Conservation (phyloP, 371 early-diverging fungal species). For the Mortierella sp. region DNA sequence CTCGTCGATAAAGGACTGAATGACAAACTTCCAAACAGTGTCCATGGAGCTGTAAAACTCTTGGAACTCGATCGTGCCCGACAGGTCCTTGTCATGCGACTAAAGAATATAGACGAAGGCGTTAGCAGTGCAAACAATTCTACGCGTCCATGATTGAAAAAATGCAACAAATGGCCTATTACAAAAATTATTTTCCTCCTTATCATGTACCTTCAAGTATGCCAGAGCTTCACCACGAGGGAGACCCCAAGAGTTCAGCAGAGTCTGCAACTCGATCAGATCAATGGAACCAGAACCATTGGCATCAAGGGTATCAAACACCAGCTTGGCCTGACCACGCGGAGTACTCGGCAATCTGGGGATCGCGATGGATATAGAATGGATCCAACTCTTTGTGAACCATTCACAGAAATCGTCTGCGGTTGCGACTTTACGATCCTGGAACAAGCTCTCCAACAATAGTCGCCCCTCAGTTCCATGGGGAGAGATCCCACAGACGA, state of each 20-base stretch:
- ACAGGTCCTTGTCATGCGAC: constrained; percentile 24
- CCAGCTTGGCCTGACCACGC: constrained; percentile 48
- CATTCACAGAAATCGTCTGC: constrained; percentile 38
- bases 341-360: constrained; percentile 46
- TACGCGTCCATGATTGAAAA: no score
- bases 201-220: constrained; percentile 41
- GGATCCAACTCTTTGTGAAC: constrained; percentile 58
- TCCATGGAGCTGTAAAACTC: constrained; percentile 46
- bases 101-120: no score
- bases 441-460: constrained; percentile 34
- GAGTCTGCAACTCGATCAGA: constrained; percentile 32
- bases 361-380: constrained; percentile 33
- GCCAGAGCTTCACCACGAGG: constrained; percentile 33
- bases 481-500: constrained; percentile 35
- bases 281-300: constrained; percentile 34
- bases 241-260: constrained; percentile 50
- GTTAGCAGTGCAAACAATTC: no score
- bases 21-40: constrained; percentile 48
- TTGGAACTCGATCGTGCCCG: constrained; percentile 26
- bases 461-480: constrained; percentile 18
- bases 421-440: constrained; percentile 13
- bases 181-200: no score
- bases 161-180: no score
- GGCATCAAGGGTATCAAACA: constrained; percentile 47
- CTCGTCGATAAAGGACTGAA: constrained; percentile 54